Evolutionary conservation across 495 filamentous ascomycete species (phyloP).

Genomic region (Clohesyomyces aquaticus): DNA sequence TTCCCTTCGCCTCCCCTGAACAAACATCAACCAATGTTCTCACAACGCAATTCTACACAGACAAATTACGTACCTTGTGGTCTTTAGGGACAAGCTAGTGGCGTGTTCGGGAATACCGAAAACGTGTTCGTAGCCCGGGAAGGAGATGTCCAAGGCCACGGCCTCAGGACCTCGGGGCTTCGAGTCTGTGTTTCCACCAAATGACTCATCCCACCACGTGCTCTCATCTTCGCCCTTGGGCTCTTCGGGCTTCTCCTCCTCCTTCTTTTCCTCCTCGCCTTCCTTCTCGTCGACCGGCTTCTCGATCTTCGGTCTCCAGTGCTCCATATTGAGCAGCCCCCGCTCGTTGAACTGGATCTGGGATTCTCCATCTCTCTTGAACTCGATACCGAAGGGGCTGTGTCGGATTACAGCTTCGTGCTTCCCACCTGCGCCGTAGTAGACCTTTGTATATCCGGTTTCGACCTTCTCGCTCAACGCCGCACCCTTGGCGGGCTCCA

Average conservation of each 20-base stretch:
- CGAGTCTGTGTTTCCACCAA: conserved; percentile 89
- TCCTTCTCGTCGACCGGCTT: conserved; percentile 55
- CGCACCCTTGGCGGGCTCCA: conserved; percentile 69
- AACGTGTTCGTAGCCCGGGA: conserved; percentile 88
- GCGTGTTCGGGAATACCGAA: conserved; percentile 96
- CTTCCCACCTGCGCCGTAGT: conserved; percentile 75
- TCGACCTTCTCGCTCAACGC: conserved; percentile 62
- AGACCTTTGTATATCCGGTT: conserved; percentile 69
- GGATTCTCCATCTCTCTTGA: conserved; percentile 78
- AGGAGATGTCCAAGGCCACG: conserved; percentile 85
- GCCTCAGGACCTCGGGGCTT: conserved; percentile 92
- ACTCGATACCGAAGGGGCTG: conserved; percentile 80
- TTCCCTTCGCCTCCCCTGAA: conserved; percentile 74
- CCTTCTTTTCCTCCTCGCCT: conserved; percentile 50
- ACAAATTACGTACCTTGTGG: conserved; percentile 74
- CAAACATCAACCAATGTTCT: not conserved
- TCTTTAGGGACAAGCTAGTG: conserved; percentile 80
- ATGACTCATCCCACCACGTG: conserved; percentile 97
- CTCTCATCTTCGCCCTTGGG: conserved; percentile 66
- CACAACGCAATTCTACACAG: not conserved
- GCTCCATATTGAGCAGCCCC: conserved; percentile 87
- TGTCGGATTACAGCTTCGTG: conserved; percentile 83
- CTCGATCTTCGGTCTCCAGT: conserved; percentile 91
- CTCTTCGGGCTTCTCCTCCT: conserved; percentile 40
- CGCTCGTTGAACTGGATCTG: conserved; percentile 87